Evolutionary conservation across 1,139 yeast species (phyloP).

Genomic region (Kurtzmaniella quercitrusa): DNA sequence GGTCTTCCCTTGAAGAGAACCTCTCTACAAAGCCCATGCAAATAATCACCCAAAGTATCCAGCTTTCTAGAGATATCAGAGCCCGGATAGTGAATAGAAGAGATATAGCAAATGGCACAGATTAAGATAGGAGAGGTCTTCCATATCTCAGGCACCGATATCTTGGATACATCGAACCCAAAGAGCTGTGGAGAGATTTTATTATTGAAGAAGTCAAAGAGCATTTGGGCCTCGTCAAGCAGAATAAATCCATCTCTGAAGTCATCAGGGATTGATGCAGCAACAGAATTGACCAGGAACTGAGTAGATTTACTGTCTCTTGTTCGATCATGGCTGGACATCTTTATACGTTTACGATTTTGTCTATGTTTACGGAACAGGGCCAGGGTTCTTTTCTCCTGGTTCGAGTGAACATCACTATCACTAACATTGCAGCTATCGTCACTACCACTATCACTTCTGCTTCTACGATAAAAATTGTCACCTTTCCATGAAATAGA

Average conservation of each 20-base stretch:
- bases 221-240: constrained; percentile 43
- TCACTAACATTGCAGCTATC: background rate
- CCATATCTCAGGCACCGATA: constrained; percentile 52
- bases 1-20: constrained; percentile 41
- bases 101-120: constrained; percentile 59
- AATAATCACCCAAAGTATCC: constrained; percentile 32
- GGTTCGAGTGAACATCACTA: background rate
- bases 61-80: constrained; percentile 29
- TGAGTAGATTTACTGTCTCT: background rate
- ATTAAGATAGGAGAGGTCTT: constrained; percentile 53
- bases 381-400: background rate
- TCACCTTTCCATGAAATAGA: background rate
- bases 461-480: background rate
- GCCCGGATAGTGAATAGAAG: constrained; percentile 58
- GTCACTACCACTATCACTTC: too few species aligned
- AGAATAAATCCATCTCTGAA: constrained; percentile 34
- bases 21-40: constrained; percentile 45
- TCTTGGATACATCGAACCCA: constrained; percentile 57
- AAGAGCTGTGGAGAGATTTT: constrained; percentile 62
- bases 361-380: background rate
- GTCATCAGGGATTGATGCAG: constrained; percentile 19
- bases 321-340: too few species aligned
- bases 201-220: constrained; percentile 50
- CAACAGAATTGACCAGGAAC: background rate
- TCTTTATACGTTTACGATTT: background rate